Percentiles rank a stretch among this genome's conserved stretches.
Conservation (phyloP, 2,329 filamentous ascomycete genomes). For the Tolypocladium inflatum region DNA sequence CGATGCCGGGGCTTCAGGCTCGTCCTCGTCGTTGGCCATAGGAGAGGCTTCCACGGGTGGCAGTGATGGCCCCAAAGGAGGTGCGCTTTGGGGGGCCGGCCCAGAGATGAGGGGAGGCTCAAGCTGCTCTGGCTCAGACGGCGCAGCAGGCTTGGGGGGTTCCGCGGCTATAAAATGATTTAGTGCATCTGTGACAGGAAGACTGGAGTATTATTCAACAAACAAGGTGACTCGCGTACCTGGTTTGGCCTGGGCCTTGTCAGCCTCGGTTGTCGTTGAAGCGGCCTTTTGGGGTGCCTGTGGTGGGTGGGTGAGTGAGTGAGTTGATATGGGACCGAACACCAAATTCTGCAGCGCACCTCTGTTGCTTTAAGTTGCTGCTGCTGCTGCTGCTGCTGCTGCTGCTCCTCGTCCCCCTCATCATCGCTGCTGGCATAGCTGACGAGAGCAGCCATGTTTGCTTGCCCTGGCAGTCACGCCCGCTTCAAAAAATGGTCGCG, state of each 20-base stretch:
- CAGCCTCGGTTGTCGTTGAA: not conserved
- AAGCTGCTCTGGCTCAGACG: not conserved
- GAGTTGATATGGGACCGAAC: not conserved
- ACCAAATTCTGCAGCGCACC: not conserved
- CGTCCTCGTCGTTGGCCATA: constrained; percentile 9
- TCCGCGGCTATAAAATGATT: not conserved
- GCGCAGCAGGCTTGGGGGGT: not conserved
- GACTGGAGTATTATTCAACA: not conserved
- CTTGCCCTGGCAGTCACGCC: not conserved
- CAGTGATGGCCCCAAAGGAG: constrained; percentile 29
- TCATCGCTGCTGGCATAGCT: constrained; percentile 43
- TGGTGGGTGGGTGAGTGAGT: not conserved
- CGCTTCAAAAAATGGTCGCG: not conserved
- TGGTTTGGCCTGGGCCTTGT: not conserved
- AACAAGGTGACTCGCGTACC: not conserved
- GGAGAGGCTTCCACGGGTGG: constrained; percentile 18
- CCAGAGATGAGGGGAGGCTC: constrained; percentile 11
- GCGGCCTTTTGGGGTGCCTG: not conserved
- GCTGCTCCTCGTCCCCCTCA: constrained; percentile 26
- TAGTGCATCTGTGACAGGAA: not conserved
- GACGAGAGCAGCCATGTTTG: constrained; percentile 34
- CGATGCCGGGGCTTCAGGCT: constrained; percentile 34
- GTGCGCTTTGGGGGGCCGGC: constrained; percentile 19
- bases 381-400: not conserved
- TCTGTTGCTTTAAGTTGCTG: not conserved